Percentiles rank a stretch among this genome's conserved stretches.
These are phyloP conservation scores for Cyclotella cryptica DNA, from an alignment of 108 stramenopile species.

Conservation along the genomic window DNA sequence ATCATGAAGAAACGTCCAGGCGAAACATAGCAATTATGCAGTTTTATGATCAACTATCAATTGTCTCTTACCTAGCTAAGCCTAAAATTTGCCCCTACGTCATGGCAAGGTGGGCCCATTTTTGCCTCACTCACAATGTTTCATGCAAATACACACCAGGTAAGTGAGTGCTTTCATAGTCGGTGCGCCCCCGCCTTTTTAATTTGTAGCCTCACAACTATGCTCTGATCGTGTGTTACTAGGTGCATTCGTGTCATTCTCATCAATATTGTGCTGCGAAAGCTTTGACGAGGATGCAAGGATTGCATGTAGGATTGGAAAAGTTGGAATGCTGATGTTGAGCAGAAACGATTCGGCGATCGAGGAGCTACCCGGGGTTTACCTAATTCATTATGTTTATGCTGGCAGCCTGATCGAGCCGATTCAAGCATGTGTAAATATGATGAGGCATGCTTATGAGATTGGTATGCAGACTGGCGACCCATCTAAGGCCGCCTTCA, in stretches of 20 bases:
- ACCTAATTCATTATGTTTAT: too few species aligned
- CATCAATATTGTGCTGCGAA: background rate
- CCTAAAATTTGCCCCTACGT: slow-evolving; percentile 1
- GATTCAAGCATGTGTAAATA: too few species aligned
- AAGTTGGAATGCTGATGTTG: slow-evolving; percentile 4
- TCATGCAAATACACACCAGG: too few species aligned
- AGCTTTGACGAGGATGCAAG: background rate
- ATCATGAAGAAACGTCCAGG: background rate
- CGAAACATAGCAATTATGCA: background rate
- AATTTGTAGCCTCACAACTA: too few species aligned
- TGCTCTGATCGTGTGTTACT: background rate
- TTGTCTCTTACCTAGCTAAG: background rate
- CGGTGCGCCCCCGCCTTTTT: too few species aligned
- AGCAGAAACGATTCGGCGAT: background rate
- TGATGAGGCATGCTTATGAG: too few species aligned
- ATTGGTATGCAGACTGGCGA: too few species aligned
- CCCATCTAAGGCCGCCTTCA: too few species aligned
- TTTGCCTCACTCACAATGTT: too few species aligned
- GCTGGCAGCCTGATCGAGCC: too few species aligned
- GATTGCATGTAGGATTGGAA: too few species aligned
- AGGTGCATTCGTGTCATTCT: slow-evolving; percentile 1
- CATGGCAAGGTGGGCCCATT: background rate
- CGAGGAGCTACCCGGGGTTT: background rate
- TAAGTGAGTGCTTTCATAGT: too few species aligned
- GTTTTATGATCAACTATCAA: background rate